Base-by-base conservation (phyloP, 768 basidiomycete species). In the Amanita phalloides region DNA sequence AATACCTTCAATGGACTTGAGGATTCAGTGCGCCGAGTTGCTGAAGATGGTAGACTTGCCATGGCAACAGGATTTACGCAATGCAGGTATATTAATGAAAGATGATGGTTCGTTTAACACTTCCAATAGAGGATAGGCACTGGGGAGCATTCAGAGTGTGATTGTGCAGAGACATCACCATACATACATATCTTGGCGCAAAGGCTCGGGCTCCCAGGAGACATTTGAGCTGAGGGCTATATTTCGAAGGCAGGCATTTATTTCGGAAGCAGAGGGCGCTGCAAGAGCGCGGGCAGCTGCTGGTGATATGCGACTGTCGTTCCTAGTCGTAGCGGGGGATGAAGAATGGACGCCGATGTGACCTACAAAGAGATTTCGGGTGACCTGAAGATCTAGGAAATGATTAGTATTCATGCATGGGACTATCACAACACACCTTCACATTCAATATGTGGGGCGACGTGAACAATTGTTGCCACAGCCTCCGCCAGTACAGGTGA, bases 401-500 rank as follows among this genome's bases (percentile, higher is more conserved):
- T 25, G 46, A 45, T 62, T 45, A 57, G 42, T n/a, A n/a, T 46
- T 14, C 14, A 17, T 13, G 17, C n/a, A n/a, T n/a, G 43, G 38
- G 36, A 21, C 33, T 38, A 2, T 44, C 38, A 23, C 32, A 7
- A 54, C 38, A 17, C 38, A 85, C 86, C 86, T 75, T 73, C 79
- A 6, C 71, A 78, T 25, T 78, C 77, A 3, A 74, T 62, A 41
- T 73, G 71, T 21, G 78, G 75, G 1, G 79, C 75, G 5, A 82
- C 77, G 56, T 73, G 79, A 49, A 89, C 79, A 54, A 88, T 74
- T 51, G 74, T 84, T 10, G 83, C 80, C 14, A 77, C 77, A 20
- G 86, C 84, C 63, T 88, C 85, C n/a, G 77, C 61, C 9, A 84
- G 61, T 32, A 65, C 60, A 3, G 79, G 78, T 44, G 77, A 81